Evolutionary conservation across 2,329 filamentous ascomycete species (phyloP).

Genomic region (Balansia obtecta): DNA sequence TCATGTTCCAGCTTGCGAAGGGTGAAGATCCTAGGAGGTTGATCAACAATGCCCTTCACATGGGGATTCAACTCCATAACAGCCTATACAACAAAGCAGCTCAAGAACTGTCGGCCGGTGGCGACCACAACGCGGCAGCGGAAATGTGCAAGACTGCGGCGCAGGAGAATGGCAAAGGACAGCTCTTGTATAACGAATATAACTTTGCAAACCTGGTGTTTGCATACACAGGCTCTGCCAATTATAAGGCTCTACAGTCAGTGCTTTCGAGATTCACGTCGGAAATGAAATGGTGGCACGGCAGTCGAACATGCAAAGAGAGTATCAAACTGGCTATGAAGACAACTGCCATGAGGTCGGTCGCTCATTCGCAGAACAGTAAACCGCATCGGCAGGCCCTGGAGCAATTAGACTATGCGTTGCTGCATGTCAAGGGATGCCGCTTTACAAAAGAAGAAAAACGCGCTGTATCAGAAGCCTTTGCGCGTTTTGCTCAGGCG

Average conservation of each 20-base stretch:
- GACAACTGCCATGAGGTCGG: conserved; percentile 16
- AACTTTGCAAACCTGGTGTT: conserved; percentile 26
- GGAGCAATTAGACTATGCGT: conserved; percentile 11
- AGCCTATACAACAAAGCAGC: conserved; percentile 24
- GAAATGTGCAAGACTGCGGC: conserved; percentile 24
- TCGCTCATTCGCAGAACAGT: conserved; percentile 6
- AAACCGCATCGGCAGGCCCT: conserved; percentile 14
- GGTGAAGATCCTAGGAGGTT: conserved; percentile 16
- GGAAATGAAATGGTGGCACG: conserved; percentile 23
- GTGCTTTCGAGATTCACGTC: conserved; percentile 20
- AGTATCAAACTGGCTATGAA: conserved; percentile 27
- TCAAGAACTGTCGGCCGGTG: conserved; percentile 16
- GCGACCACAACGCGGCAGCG: conserved; percentile 18
- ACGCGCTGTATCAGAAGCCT: conserved; percentile 11
- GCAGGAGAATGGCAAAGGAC: conserved; percentile 22
- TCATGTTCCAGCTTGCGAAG: conserved; percentile 24
- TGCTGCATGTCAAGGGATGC: conserved; percentile 15
- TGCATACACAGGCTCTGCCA: conserved; percentile 19
- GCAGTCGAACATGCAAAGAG: conserved; percentile 23
- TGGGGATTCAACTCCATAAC: conserved; percentile 21
- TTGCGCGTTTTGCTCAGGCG: conserved; percentile 7
- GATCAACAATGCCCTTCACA: conserved; percentile 16
- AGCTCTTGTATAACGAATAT: conserved; percentile 23
- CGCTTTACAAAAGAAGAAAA: conserved; percentile 10
- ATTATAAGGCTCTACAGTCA: conserved; percentile 18